phyloP scores from a whole-genome alignment of 768 basidiomycete genomes.

The Serpula lacrymans region DNA sequence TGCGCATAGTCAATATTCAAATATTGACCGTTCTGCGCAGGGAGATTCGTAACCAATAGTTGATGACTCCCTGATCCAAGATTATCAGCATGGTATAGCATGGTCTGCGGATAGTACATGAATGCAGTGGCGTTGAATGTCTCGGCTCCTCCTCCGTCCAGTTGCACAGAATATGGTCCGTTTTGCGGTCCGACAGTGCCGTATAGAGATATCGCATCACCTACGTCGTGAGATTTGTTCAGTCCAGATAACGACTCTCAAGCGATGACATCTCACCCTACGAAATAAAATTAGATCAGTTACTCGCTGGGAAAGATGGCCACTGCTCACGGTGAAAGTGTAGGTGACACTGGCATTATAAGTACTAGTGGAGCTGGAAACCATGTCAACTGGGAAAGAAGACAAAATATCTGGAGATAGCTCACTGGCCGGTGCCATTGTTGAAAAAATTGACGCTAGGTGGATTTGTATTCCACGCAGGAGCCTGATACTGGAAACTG shows the following conservation, averaged over 20 bases:
- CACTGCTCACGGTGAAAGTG: too few relatives aligned
- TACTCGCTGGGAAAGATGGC: too few relatives aligned
- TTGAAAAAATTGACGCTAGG: conserved; percentile 33
- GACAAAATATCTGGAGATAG: too few relatives aligned
- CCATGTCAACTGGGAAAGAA: too few relatives aligned
- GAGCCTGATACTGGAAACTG: conserved; percentile 34
- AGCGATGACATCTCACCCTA: too few relatives aligned
- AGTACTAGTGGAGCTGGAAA: too few relatives aligned
- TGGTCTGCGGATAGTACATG: background rate
- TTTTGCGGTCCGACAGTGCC: conserved; percentile 32
- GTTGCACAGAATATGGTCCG: conserved; percentile 25
- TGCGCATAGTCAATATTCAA: conserved; percentile 24
- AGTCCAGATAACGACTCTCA: too few relatives aligned
- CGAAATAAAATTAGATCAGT: too few relatives aligned
- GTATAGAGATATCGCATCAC: conserved; percentile 27
- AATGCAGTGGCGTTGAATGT: background rate
- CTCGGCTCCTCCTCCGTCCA: conserved; percentile 20
- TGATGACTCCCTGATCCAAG: conserved; percentile 26
- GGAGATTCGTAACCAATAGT: conserved; percentile 17
- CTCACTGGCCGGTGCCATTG: conserved; percentile 43
- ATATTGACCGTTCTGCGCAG: conserved; percentile 7
- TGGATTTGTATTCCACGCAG: conserved; percentile 33
- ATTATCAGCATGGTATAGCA: conserved; percentile 28
- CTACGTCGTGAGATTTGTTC: conserved; percentile 8
- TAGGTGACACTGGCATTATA: too few relatives aligned